Conservation (phyloP, 1,284 basidiomycete species). For the Pholiota adiposa region DNA sequence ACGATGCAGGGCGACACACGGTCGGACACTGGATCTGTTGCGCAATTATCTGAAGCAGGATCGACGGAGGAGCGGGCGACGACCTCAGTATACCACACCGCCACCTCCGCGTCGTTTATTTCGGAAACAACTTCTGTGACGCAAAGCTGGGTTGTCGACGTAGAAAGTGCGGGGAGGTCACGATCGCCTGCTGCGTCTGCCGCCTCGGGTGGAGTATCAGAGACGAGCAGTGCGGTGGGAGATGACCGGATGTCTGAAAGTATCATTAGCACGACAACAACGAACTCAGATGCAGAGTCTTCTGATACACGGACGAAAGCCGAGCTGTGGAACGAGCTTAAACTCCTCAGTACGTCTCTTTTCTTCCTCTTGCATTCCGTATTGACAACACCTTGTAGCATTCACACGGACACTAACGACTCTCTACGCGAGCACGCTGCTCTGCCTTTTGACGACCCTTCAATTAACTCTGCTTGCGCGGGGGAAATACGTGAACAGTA, state of each 20-base stretch:
- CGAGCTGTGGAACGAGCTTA: slow-evolving; percentile 85
- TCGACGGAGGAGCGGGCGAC: slow-evolving; percentile 23
- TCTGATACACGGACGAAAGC: slow-evolving; percentile 53
- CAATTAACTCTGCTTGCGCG: slow-evolving; percentile 88
- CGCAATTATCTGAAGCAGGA: slow-evolving; percentile 31
- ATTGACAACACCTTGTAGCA: slow-evolving; percentile 46
- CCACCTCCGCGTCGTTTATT: slow-evolving; percentile 15
- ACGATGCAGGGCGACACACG: slow-evolving; percentile 43
- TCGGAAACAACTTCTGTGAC: slow-evolving; percentile 17
- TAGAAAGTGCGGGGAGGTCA: slow-evolving; percentile 3
- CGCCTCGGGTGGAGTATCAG: slow-evolving; percentile 2
- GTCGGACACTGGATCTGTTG: slow-evolving; percentile 53
- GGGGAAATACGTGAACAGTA: slow-evolving; percentile 76
- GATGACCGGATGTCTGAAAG: slow-evolving; percentile 24
- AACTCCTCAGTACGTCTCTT: slow-evolving; percentile 75
- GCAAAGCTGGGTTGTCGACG: slow-evolving; percentile 21
- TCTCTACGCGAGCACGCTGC: slow-evolving; percentile 80
- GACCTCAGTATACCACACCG: slow-evolving; percentile 9
- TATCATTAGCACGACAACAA: slow-evolving; percentile 34
- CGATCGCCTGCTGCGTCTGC: slow-evolving; percentile 18
- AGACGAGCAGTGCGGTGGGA: slow-evolving; percentile 1
- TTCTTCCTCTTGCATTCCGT: background rate
- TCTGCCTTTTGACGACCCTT: slow-evolving; percentile 81
- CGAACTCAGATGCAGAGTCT: slow-evolving; percentile 33
- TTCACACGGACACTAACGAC: slow-evolving; percentile 87